These are phyloP conservation scores for Aspergillus pseudotamarii DNA, from an alignment of 2,329 filamentous ascomycete species.

Conservation along the genomic window DNA sequence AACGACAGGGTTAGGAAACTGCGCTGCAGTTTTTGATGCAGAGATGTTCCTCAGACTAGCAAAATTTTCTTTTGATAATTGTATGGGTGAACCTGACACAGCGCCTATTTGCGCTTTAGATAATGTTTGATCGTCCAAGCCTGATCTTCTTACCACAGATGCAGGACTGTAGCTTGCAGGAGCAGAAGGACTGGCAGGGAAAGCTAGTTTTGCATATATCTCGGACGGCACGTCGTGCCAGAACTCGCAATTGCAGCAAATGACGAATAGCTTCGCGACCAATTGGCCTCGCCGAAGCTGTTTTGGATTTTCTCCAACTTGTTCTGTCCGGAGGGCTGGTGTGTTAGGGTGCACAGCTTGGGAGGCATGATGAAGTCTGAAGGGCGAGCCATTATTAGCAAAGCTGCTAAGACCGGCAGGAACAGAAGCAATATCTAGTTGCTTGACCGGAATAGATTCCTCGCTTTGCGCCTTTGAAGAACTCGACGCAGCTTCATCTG, in stretches of 20 bases:
- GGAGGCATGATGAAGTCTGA: not conserved
- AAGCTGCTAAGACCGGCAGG: not conserved
- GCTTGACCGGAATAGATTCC: slow-evolving; percentile 2
- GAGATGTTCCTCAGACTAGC: slow-evolving; percentile 13
- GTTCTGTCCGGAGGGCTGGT: slow-evolving; percentile 10
- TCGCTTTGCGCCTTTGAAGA: slow-evolving; percentile 15
- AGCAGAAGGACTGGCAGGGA: slow-evolving; percentile 22
- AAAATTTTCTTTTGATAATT: not conserved
- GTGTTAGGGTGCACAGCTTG: slow-evolving; percentile 1
- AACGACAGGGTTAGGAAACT: slow-evolving; percentile 43
- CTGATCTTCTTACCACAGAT: not conserved
- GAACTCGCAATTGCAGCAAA: slow-evolving; percentile 47
- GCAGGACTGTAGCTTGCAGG: not conserved
- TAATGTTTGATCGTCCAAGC: not conserved
- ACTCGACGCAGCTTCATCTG: slow-evolving; percentile 29
- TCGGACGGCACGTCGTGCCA: slow-evolving; percentile 48
- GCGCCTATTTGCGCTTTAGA: not conserved
- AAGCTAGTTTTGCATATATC: slow-evolving; percentile 40
- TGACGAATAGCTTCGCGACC: slow-evolving; percentile 45
- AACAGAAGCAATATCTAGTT: not conserved
- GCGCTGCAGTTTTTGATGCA: not conserved
- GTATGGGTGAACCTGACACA: slow-evolving; percentile 1
- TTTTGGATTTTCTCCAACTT: slow-evolving; percentile 18
- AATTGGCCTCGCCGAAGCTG: slow-evolving; percentile 21
- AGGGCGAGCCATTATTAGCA: not conserved